Percentiles rank a stretch among this genome's conserved stretches.
phyloP scores from a whole-genome alignment of 257 asterid species.

The Nicotiana knightiana region DNA sequence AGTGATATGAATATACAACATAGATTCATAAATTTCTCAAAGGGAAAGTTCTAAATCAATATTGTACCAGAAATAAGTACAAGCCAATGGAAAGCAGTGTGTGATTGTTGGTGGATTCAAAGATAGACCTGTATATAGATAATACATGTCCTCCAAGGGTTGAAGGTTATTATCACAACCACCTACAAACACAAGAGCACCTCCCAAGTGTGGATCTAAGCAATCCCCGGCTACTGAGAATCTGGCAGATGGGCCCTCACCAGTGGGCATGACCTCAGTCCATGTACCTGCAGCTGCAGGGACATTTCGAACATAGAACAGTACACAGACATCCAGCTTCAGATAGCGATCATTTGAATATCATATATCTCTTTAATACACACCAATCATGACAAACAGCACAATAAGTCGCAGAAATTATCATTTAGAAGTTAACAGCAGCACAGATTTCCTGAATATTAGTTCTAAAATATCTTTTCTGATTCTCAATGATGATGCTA shows the following conservation, averaged over 20 bases:
- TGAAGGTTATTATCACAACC: slow-evolving; percentile 97
- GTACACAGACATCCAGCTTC: not conserved
- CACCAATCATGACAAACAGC: not conserved
- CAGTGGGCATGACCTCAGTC: slow-evolving; percentile 59
- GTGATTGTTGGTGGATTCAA: not conserved
- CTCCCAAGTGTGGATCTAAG: slow-evolving; percentile 82
- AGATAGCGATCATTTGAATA: not conserved
- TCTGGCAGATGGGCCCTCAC: slow-evolving; percentile 87
- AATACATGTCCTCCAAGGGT: slow-evolving; percentile 86
- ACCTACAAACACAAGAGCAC: slow-evolving; percentile 77
- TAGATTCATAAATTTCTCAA: slow-evolving; percentile 11
- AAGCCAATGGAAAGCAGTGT: not conserved
- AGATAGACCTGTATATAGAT: slow-evolving; percentile 72
- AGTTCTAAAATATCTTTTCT: not conserved
- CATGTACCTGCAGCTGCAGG: slow-evolving; percentile 69
- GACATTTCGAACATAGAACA: slow-evolving; percentile 12
- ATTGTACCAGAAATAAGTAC: not conserved
- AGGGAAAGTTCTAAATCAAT: slow-evolving; percentile 3
- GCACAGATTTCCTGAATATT: not conserved
- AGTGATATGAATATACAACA: slow-evolving; percentile 14
- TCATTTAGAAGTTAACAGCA: not conserved
- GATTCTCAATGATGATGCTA: not conserved
- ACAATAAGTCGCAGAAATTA: not conserved
- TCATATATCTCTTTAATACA: not conserved
- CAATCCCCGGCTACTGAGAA: slow-evolving; percentile 94